Evolutionary conservation across 2,329 filamentous ascomycete species (phyloP).

Genomic region (Talaromyces rugulosus): DNA sequence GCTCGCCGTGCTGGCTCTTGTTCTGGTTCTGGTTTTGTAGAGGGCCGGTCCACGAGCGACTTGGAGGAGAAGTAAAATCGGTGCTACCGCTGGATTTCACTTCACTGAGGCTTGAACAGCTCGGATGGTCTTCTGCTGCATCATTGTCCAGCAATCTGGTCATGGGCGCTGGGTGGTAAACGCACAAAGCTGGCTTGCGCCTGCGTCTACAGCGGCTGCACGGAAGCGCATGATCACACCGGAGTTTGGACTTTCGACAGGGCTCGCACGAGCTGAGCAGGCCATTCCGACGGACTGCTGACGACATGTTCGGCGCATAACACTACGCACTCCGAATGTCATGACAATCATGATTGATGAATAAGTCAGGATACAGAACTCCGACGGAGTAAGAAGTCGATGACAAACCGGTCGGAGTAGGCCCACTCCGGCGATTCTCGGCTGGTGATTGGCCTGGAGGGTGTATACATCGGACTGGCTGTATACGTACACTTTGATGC

Average conservation of each 20-base stretch:
- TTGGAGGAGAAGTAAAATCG: neutral
- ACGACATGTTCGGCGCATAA: neutral
- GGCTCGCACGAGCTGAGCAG: conserved; percentile 35
- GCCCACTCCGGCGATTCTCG: conserved; percentile 1
- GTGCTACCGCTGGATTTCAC: neutral
- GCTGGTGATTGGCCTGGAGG: neutral
- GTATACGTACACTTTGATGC: neutral
- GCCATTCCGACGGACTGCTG: conserved; percentile 29
- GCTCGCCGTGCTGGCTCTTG: neutral
- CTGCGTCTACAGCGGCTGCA: conserved; percentile 17
- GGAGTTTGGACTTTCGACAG: conserved; percentile 34
- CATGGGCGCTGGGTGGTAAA: conserved; percentile 13
- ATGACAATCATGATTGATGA: too few species aligned
- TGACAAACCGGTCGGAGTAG: neutral
- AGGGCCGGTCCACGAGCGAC: neutral
- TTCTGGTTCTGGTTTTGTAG: neutral
- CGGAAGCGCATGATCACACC: conserved; percentile 32
- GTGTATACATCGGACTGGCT: neutral
- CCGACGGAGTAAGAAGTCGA: neutral
- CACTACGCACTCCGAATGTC: neutral
- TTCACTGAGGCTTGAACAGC: neutral
- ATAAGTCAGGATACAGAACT: neutral
- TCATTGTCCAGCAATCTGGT: neutral
- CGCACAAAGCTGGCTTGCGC: conserved; percentile 3
- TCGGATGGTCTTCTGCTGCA: neutral